Evolutionary conservation across 2,329 filamentous ascomycete species (phyloP), one percentile per base, ranked within the genome.

Genomic region (Didymellaceae sp.): DNA sequence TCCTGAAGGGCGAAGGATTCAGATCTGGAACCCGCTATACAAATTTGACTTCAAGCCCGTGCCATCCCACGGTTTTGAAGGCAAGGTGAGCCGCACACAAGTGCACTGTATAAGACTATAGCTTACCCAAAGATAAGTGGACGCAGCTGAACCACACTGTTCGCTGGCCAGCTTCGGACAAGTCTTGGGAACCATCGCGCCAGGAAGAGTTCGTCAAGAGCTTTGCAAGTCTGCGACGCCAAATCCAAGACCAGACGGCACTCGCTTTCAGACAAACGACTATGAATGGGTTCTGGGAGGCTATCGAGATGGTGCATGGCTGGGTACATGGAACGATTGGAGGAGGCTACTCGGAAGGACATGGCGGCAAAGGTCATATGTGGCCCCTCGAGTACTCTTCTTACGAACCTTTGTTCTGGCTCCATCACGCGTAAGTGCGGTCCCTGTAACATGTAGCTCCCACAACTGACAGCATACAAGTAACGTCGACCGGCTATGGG

Each of bases 331-430:
- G 57, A 21, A 30, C 84, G 3, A 83, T 82, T 47, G 88, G 64
- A 2, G 62, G 62, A 1, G 61, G 61, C 10, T 66, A 54, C 6
- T 24, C 55, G 30, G 25, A 42, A 2, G 45, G 44, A 10, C 20
- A 47, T 9, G 47, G 33, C 16, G 34, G 49, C 9, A 20, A 80
- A 26, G 87, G 88, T 1, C 87, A 90, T 61, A 88, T 93, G 85
- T 84, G 85, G 38, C 87, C 86, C 61, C 82, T 90, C 11, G 63
- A 70, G 9, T 87, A 89, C 60, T 90, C 90, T 2, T 83, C 88
- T 0, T 94, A 90, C 64, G 90, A 95, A 60, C 90, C 90, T 0
- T 75, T 91, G 11, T 74, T 74, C 45, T 67, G 64, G 67, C 57
- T 74, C 2, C 68, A 72, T 44, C 71, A 74, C 62, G 62, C 71